Evolutionary conservation across 2,329 filamentous ascomycete genomes (phyloP).

Genomic region (Acrocalymma vagum): DNA sequence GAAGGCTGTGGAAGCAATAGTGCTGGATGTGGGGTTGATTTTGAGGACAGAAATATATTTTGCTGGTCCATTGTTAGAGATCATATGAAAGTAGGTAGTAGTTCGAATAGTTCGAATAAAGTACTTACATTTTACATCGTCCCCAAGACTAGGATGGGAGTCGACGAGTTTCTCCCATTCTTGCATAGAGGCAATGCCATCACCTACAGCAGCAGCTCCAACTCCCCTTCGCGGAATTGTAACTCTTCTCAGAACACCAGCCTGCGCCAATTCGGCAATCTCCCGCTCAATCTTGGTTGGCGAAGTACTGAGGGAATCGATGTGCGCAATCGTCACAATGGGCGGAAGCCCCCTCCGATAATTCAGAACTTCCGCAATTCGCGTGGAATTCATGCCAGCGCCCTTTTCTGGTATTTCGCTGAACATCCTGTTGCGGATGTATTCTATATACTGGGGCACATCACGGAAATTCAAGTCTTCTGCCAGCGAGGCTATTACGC

Average conservation of each 20-base stretch:
- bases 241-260: conserved; percentile 68
- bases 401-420: conserved; percentile 65
- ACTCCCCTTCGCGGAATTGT: conserved; percentile 68
- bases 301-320: conserved; percentile 69
- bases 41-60: conserved; percentile 64
- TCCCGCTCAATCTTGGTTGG: conserved; percentile 74
- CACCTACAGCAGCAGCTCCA: conserved; percentile 66
- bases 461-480: conserved; percentile 67
- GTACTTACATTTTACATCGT: conserved; percentile 46
- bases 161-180: conserved; percentile 56
- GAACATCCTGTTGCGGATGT: conserved; percentile 71
- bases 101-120: background rate
- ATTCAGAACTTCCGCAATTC: conserved; percentile 70
- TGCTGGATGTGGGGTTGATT: conserved; percentile 58
- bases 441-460: conserved; percentile 69
- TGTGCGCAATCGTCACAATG: conserved; percentile 71
- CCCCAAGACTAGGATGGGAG: conserved; percentile 28
- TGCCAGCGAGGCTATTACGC: conserved; percentile 64
- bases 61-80: conserved; percentile 29
- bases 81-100: background rate
- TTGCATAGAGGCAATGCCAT: conserved; percentile 67
- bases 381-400: conserved; percentile 69
- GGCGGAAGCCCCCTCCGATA: conserved; percentile 68
- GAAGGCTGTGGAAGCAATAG: conserved; percentile 53
- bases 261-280: conserved; percentile 66